Evolutionary conservation across 768 basidiomycete genomes (phyloP).

Genomic region (Lyophyllum shimeji): DNA sequence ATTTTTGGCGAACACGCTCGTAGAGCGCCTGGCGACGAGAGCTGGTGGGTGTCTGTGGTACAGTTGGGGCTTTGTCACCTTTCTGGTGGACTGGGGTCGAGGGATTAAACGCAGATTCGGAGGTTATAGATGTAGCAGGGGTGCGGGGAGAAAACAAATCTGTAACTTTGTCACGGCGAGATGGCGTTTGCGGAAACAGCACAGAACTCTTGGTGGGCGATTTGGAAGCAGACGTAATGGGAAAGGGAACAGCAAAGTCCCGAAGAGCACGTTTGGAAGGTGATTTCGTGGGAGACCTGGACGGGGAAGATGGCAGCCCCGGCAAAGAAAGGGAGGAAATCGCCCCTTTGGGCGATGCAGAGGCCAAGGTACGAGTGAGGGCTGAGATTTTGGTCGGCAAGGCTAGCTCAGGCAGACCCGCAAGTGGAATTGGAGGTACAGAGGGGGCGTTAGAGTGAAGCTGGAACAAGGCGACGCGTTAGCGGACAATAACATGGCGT

Average conservation of each 20-base stretch:
- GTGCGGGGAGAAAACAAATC: slow-evolving; percentile 47
- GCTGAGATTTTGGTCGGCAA: slow-evolving; percentile 56
- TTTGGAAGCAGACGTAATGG: slow-evolving; percentile 34
- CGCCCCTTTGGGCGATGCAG: slow-evolving; percentile 67
- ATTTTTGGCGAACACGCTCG: slow-evolving; percentile 76
- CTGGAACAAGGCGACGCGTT: slow-evolving; percentile 32
- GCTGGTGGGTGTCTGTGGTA: slow-evolving; percentile 67
- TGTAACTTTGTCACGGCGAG: slow-evolving; percentile 42
- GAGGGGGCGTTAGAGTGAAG: slow-evolving; percentile 42
- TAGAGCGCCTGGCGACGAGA: slow-evolving; percentile 79
- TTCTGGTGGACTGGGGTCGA: slow-evolving; percentile 69
- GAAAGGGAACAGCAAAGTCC: slow-evolving; percentile 42
- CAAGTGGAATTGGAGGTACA: slow-evolving; percentile 62
- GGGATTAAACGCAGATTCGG: slow-evolving; percentile 42
- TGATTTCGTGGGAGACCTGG: slow-evolving; percentile 35
- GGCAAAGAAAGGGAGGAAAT: slow-evolving; percentile 43
- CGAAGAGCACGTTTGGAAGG: slow-evolving; percentile 35
- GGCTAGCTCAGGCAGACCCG: slow-evolving; percentile 63
- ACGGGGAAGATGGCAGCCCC: slow-evolving; percentile 38
- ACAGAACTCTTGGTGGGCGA: slow-evolving; percentile 49
- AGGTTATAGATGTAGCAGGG: slow-evolving; percentile 35
- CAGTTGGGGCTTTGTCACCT: slow-evolving; percentile 52
- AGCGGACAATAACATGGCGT: background rate
- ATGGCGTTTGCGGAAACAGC: slow-evolving; percentile 67
- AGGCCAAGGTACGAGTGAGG: slow-evolving; percentile 69